Percentiles rank a stretch among this genome's conserved stretches.
These are phyloP conservation scores for Nothomitra cinnamomea DNA, from an alignment of 2,329 filamentous ascomycete genomes.

Conservation along the genomic window DNA sequence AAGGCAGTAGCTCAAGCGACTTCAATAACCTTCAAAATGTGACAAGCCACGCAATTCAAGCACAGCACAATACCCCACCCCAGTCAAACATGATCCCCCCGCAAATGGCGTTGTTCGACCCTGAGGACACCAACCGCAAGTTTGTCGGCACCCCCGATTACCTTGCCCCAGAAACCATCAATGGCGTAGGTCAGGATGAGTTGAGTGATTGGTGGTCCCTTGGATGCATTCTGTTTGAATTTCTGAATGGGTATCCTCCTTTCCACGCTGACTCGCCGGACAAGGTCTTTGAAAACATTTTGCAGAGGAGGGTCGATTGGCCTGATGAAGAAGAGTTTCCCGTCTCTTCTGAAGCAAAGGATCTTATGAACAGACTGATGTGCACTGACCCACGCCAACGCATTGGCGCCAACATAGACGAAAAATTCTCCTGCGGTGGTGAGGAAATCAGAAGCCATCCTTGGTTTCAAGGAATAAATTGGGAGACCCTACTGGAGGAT, in stretches of 20 bases:
- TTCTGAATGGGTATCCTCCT: conserved; percentile 80
- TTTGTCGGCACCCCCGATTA: conserved; percentile 98
- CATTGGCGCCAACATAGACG: conserved; percentile 70
- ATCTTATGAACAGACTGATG: conserved; percentile 83
- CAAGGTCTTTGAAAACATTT: conserved; percentile 90
- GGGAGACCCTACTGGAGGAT: conserved; percentile 83
- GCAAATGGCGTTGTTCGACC: conserved; percentile 86
- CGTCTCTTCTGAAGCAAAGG: conserved; percentile 75
- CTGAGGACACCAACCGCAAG: conserved; percentile 76
- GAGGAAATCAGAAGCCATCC: conserved; percentile 78
- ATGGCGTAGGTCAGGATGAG: conserved; percentile 86
- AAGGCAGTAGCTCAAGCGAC: conserved; percentile 62
- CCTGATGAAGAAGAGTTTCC: conserved; percentile 59
- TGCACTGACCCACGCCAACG: conserved; percentile 68
- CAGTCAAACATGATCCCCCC: conserved; percentile 68
- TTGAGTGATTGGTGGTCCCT: conserved; percentile 99
- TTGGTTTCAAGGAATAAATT: conserved; percentile 79
- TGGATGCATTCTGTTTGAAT: conserved; percentile 96
- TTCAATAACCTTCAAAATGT: conserved; percentile 47
- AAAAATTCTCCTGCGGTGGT: conserved; percentile 68
- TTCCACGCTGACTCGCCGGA: conserved; percentile 86
- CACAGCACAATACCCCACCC: conserved; percentile 42
- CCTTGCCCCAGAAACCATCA: conserved; percentile 89
- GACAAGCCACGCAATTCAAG: conserved; percentile 35
- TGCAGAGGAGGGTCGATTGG: conserved; percentile 82